phyloP scores from a whole-genome alignment of 2,329 filamentous ascomycete genomes.

The Ophiostoma sp. region DNA sequence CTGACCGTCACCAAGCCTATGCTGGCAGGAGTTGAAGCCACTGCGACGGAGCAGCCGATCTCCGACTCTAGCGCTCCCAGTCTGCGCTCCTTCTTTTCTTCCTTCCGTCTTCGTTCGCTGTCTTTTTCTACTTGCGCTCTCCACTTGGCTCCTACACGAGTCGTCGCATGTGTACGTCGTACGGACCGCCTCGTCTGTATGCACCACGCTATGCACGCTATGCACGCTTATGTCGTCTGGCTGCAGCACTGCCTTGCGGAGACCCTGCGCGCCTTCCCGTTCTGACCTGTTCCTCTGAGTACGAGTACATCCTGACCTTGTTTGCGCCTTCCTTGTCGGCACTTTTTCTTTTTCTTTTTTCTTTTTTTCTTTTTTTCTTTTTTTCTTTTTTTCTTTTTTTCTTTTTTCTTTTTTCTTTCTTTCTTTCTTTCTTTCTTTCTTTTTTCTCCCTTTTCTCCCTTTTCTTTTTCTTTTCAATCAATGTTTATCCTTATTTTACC shows the following conservation, averaged over 20 bases:
- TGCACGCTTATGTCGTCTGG: neutral
- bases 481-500: neutral
- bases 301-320: neutral
- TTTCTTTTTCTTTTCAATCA: neutral
- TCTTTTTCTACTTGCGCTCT: neutral
- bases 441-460: neutral
- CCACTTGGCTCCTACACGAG: neutral
- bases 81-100: no score
- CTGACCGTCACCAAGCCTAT: no score
- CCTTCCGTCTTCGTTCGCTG: neutral
- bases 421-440: neutral
- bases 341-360: neutral
- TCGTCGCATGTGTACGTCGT: neutral
- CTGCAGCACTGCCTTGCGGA: constrained; percentile 3
- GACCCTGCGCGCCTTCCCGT: neutral
- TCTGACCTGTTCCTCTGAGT: neutral
- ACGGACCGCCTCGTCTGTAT: no score
- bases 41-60: neutral
- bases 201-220: no score
- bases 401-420: neutral
- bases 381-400: neutral
- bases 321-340: neutral
- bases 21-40: neutral
- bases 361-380: neutral
- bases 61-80: neutral